phyloP scores from a whole-genome alignment of 2,329 filamentous ascomycete genomes.

The Calonectria honghensis region DNA sequence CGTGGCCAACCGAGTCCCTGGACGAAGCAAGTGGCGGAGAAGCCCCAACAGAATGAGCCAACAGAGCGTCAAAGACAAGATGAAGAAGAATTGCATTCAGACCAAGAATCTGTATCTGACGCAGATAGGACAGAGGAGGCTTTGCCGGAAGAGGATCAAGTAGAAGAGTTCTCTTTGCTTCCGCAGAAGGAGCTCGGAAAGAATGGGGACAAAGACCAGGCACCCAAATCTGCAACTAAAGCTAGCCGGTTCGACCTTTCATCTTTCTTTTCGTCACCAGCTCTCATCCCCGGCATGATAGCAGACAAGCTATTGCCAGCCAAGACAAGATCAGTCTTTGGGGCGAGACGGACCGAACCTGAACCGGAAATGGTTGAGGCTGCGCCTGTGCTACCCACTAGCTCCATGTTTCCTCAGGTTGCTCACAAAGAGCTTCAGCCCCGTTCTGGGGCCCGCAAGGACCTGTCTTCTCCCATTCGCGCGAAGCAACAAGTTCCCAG shows the following conservation, averaged over 20 bases:
- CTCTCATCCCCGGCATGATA: conserved; percentile 61
- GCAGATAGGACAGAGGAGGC: conserved; percentile 42
- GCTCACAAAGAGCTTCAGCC: conserved; percentile 59
- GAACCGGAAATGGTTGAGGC: conserved; percentile 47
- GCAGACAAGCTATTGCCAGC: conserved; percentile 57
- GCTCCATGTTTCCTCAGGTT: conserved; percentile 63
- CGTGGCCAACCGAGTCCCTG: conserved; percentile 63
- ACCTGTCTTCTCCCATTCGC: conserved; percentile 61
- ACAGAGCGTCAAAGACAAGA: conserved; percentile 18
- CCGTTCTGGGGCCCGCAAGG: conserved; percentile 56
- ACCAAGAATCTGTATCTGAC: conserved; percentile 39
- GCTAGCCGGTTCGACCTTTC: conserved; percentile 68
- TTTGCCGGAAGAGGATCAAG: conserved; percentile 47
- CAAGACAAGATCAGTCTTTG: conserved; percentile 48
- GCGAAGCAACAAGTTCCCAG: conserved; percentile 28
- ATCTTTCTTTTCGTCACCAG: conserved; percentile 76
- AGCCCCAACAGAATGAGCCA: conserved; percentile 42
- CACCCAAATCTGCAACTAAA: conserved; percentile 53
- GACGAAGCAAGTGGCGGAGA: conserved; percentile 55
- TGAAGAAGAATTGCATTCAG: conserved; percentile 20
- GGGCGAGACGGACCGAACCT: conserved; percentile 44
- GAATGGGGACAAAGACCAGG: conserved; percentile 38
- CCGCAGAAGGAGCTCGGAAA: conserved; percentile 53
- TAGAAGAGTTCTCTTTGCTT: conserved; percentile 68
- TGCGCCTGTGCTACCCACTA: conserved; percentile 57